Percentiles rank a stretch among this genome's conserved stretches.
Conservation (phyloP, 176 grass and related monocot genomes). For the Stipa capillata region DNA sequence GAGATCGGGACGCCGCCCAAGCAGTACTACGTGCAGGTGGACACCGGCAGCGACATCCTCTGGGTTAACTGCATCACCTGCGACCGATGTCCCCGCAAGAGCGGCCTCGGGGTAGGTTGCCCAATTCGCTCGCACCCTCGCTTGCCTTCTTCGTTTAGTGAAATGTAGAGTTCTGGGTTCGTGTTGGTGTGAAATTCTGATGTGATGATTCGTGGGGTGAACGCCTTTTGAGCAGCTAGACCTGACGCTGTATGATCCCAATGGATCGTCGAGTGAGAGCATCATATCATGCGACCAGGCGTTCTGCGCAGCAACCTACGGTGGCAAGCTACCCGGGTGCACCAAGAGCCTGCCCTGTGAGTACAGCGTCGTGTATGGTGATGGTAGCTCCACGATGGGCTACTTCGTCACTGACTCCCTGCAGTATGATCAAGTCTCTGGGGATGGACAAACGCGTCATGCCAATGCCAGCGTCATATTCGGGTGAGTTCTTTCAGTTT, state of each 20-base stretch:
- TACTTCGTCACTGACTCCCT: conserved; percentile 61
- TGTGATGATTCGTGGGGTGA: neutral
- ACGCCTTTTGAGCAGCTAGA: conserved; percentile 49
- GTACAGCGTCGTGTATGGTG: conserved; percentile 76
- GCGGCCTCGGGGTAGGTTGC: conserved; percentile 59
- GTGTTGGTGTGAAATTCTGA: neutral
- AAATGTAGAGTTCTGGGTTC: neutral
- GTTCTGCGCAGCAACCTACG: conserved; percentile 53
- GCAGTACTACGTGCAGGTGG: conserved; percentile 75
- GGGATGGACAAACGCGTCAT: conserved; percentile 49
- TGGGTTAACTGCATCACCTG: conserved; percentile 91
- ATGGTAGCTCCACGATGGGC: conserved; percentile 77
- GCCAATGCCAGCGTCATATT: conserved; percentile 57
- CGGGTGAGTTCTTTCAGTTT: conserved; percentile 37
- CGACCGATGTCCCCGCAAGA: conserved; percentile 58
- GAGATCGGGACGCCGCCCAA: conserved; percentile 75
- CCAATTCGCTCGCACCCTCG: too few species aligned
- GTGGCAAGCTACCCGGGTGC: conserved; percentile 45
- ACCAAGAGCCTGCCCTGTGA: conserved; percentile 40
- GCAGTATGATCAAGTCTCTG: conserved; percentile 67
- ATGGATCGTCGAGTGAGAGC: conserved; percentile 35
- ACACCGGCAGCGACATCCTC: conserved; percentile 92
- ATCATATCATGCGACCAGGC: conserved; percentile 38
- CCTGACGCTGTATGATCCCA: conserved; percentile 85
- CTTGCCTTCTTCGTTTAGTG: too few species aligned